Conservation (phyloP, 2,329 filamentous ascomycete species). For the Phialemonium atrogriseum region DNA sequence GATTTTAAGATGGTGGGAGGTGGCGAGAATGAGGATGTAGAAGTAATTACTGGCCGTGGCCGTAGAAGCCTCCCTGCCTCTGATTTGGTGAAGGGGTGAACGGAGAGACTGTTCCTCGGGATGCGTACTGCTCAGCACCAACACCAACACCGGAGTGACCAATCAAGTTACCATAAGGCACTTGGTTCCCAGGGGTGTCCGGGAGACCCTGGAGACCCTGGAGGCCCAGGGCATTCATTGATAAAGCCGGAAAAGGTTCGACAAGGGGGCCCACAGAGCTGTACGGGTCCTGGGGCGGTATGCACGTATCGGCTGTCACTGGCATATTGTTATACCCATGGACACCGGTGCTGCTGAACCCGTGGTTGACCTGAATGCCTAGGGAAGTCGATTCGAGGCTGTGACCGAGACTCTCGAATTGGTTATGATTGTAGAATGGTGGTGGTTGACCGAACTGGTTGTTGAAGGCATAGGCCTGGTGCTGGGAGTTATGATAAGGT, state of each 20-base stretch:
- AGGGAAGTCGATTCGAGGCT: slow-evolving; percentile 12
- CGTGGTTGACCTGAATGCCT: slow-evolving; percentile 5
- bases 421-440: slow-evolving; percentile 6
- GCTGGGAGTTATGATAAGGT: slow-evolving; percentile 7
- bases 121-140: slow-evolving; percentile 25
- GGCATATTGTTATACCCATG: slow-evolving; percentile 20
- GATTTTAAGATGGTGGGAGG: too few species aligned
- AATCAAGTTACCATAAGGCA: slow-evolving; percentile 24
- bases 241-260: slow-evolving; percentile 26
- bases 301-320: slow-evolving; percentile 19
- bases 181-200: slow-evolving; percentile 10
- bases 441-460: slow-evolving; percentile 8
- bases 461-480: slow-evolving; percentile 2
- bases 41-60: too few species aligned
- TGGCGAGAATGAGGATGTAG: too few species aligned
- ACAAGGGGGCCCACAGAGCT: slow-evolving; percentile 21
- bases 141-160: slow-evolving; percentile 19
- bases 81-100: slow-evolving; percentile 33
- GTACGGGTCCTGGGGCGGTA: slow-evolving; percentile 18
- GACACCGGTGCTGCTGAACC: slow-evolving; percentile 10
- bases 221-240: slow-evolving; percentile 27
- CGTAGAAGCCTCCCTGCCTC: slow-evolving; percentile 27
- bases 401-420: slow-evolving; percentile 9
- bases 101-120: slow-evolving; percentile 33
- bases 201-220: slow-evolving; percentile 27